Percentiles rank a stretch among this genome's conserved stretches.
phyloP scores from a whole-genome alignment of 768 basidiomycete species.

The Calocera viscosa region DNA sequence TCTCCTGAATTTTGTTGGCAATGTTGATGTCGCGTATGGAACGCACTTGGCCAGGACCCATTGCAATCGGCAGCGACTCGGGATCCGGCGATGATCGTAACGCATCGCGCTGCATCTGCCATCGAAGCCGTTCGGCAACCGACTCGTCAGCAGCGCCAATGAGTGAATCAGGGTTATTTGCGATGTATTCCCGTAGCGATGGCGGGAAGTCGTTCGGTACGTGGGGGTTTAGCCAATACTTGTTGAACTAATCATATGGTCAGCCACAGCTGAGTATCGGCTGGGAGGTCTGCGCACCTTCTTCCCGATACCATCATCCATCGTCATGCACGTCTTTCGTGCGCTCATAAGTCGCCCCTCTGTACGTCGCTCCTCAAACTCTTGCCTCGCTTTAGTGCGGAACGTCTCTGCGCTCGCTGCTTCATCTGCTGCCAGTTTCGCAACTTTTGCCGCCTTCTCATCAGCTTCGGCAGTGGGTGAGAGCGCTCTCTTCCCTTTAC shows the following conservation, averaged over 20 bases:
- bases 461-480: conserved; percentile 50
- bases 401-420: conserved; percentile 39
- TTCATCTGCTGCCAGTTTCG: conserved; percentile 32
- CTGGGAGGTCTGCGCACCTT: conserved; percentile 39
- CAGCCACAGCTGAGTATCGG: not conserved
- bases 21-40: conserved; percentile 14
- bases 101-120: conserved; percentile 65
- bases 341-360: conserved; percentile 58
- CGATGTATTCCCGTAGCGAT: conserved; percentile 40
- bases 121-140: conserved; percentile 40
- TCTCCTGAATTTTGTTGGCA: conserved; percentile 11
- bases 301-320: conserved; percentile 43
- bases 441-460: conserved; percentile 51
- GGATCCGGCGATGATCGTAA: conserved; percentile 41
- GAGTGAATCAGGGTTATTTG: not conserved
- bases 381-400: conserved; percentile 55
- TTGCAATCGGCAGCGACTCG: conserved; percentile 21
- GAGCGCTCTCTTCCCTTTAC: conserved; percentile 47
- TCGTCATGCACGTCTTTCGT: conserved; percentile 56
- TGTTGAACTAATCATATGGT: conserved; percentile 52
- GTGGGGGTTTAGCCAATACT: conserved; percentile 62
- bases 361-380: conserved; percentile 65
- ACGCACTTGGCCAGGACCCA: conserved; percentile 4
- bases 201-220: conserved; percentile 53
- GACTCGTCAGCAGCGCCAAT: conserved; percentile 19